Evolutionary conservation across 1,284 basidiomycete genomes (phyloP), one percentile per base, ranked within the genome.

Genomic region (Trichosporon inkin): DNA sequence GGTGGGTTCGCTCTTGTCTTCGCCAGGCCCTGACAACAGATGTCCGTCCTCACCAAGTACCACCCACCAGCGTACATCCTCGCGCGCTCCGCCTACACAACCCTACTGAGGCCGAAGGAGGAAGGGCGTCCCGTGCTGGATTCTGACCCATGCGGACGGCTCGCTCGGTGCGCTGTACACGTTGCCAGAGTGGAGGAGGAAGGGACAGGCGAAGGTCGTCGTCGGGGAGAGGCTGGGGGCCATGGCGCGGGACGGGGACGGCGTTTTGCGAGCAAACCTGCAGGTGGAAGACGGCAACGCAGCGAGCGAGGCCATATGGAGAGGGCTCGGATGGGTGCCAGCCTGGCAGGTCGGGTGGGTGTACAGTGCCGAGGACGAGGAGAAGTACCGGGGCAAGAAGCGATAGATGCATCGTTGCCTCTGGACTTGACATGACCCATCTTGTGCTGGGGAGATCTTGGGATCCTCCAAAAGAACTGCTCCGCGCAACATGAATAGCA

Each of bases 131-230:
- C 65, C 8, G 62, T 62, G 63, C 11, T 68, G 65, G 63, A 61
- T 72, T 16, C 28, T 70, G 24, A 68, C 66, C 1, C 66, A 68
- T 44, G 53, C 62, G 3, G 69, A 69, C 49, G 65, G 64, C 2
- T 61, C 65, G 10, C 55, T 64, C 3, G 71, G 68, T 11, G 65
- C 69, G 11, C 64, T 72, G 5, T 67, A 64, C 56, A 67, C 66
- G 13, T 35, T 62, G 19, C 62, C 68, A 0, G 52, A 37, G 8
- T 60, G 65, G 53, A 61, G 71, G 0, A 47, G 69, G 10, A 52
- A 61, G 14, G 71, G 71, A 1, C 62, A 71, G 4, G 71, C 69
- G 1, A 61, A 60, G 28, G 56, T 57, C 52, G 61, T 72, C 10
- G 62, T 68, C 1, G 40, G 57, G 0, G 53, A 62, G 13, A 60